These are phyloP conservation scores for Pyronema omphalodes DNA, from an alignment of 495 filamentous ascomycete genomes.

Conservation along the genomic window DNA sequence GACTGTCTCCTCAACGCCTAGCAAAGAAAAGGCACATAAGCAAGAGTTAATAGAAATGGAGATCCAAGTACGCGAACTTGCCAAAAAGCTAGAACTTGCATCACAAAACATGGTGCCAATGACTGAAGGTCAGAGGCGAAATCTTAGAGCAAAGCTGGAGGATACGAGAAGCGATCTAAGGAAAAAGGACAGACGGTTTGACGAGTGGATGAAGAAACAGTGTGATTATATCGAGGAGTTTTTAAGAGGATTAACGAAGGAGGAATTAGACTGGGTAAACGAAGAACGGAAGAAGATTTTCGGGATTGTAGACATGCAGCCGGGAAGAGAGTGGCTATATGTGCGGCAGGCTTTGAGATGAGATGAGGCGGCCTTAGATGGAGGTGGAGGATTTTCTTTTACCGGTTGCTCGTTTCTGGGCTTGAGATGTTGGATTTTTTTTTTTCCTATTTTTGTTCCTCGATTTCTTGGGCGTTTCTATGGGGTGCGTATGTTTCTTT, in stretches of 20 bases:
- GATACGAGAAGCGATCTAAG: background rate
- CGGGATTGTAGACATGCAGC: background rate
- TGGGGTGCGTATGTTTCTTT: too few species aligned
- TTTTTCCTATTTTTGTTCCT: too few species aligned
- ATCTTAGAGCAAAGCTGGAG: background rate
- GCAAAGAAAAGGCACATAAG: background rate
- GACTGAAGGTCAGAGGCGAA: background rate
- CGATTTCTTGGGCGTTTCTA: too few species aligned
- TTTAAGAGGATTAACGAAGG: background rate
- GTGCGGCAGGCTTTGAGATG: too few species aligned
- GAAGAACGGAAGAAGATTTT: background rate
- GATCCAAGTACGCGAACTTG: background rate
- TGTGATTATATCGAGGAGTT: background rate
- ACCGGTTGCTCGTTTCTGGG: too few species aligned
- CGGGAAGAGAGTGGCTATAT: background rate
- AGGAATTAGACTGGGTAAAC: background rate
- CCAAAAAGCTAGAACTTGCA: background rate
- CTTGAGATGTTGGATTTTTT: too few species aligned
- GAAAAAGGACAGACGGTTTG: background rate
- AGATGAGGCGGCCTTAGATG: too few species aligned
- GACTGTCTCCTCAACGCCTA: background rate
- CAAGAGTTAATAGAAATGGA: background rate
- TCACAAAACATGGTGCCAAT: background rate
- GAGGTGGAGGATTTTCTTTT: too few species aligned
- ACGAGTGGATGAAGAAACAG: background rate